Conservation (phyloP, 192 early-diverging fungal genomes). For the Backusella parvicylindrica region DNA sequence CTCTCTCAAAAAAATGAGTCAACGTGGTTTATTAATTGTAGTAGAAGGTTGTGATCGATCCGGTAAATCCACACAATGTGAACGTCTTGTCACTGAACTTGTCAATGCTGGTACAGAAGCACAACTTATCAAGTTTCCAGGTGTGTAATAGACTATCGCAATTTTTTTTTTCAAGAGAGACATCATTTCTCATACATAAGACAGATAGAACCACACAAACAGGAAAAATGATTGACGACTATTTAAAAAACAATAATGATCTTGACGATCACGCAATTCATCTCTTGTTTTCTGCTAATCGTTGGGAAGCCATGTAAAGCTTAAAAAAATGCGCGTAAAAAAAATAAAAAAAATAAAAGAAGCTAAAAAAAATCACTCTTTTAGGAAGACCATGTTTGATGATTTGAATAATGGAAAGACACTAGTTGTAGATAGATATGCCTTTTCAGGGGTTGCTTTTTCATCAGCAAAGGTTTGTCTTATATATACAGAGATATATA, state of each 20-base stretch:
- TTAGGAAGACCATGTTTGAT: slow-evolving; percentile 53
- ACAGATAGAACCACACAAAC: slow-evolving; percentile 85
- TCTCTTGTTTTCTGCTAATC: slow-evolving; percentile 93
- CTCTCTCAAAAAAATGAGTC: neutral
- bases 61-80: slow-evolving; percentile 90
- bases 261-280: slow-evolving; percentile 86
- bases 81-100: slow-evolving; percentile 59
- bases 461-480: slow-evolving; percentile 89
- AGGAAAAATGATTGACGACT: slow-evolving; percentile 87
- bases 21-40: slow-evolving; percentile 86
- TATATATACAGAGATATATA: too few species aligned
- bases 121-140: slow-evolving; percentile 80
- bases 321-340: neutral
- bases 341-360: neutral
- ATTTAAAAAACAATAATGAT: slow-evolving; percentile 66
- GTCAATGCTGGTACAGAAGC: slow-evolving; percentile 38
- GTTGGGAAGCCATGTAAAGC: slow-evolving; percentile 85
- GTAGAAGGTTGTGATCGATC: slow-evolving; percentile 93
- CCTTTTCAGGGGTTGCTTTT: slow-evolving; percentile 93
- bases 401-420: slow-evolving; percentile 67
- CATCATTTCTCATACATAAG: neutral
- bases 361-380: neutral
- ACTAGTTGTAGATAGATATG: slow-evolving; percentile 90
- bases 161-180: neutral
- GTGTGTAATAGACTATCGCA: slow-evolving; percentile 31